These are phyloP conservation scores for Hortiboletus rubellus DNA, from an alignment of 1,284 basidiomycete genomes.

Conservation along the genomic window DNA sequence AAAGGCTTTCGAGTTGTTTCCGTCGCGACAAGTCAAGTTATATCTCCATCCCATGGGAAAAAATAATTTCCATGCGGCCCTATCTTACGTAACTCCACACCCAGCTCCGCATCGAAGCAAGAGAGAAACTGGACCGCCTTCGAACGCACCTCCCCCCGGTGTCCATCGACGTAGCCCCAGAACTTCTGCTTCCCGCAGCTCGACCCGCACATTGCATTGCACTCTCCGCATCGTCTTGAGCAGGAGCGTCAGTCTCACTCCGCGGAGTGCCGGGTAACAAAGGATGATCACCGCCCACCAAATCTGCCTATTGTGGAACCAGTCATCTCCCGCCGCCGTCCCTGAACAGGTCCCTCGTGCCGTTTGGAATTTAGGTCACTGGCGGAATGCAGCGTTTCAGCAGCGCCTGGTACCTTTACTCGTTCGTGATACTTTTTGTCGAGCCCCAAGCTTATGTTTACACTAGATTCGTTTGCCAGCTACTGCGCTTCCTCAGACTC, in stretches of 20 bases:
- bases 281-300: constrained; percentile 11
- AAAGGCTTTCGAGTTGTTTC: constrained; percentile 2
- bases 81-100: constrained; percentile 16
- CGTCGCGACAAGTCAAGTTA: constrained; percentile 32
- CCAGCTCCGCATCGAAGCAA: constrained; percentile 13
- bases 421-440: background rate
- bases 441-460: background rate
- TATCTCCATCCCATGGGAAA: constrained; percentile 37
- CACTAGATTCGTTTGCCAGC: background rate
- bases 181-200: constrained; percentile 5
- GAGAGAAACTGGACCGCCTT: background rate
- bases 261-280: constrained; percentile 22
- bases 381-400: constrained; percentile 16
- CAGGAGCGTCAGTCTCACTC: constrained; percentile 3
- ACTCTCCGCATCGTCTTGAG: background rate
- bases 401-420: constrained; percentile 10
- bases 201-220: background rate
- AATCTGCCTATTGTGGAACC: constrained; percentile 16
- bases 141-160: background rate
- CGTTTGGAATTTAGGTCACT: background rate
- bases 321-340: constrained; percentile 21
- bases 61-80: constrained; percentile 13
- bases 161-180: background rate
- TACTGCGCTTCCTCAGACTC: background rate
- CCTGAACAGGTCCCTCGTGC: constrained; percentile 24